Base-by-base conservation (phyloP, 2,329 filamentous ascomycete species). In the Tolypocladium amazonense region DNA sequence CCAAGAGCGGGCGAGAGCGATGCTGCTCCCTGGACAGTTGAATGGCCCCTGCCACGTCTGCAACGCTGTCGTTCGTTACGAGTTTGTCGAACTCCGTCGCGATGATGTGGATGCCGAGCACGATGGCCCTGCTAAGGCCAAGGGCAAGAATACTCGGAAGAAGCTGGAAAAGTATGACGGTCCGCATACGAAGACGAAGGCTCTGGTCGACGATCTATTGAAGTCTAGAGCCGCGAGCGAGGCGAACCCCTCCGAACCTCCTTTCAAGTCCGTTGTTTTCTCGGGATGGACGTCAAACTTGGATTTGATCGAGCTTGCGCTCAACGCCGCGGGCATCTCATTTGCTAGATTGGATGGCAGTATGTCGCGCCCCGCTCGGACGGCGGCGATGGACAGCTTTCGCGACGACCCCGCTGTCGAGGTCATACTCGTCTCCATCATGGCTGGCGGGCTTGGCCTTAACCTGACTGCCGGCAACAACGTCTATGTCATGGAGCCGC, bases 401-500 rank as follows among this genome's bases (percentile, higher is more conserved):
- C 86, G 88, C 41, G 84, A 88, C 14, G 86, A 96, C 65, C 74
- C 83, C 3, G 75, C 72, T 1, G 82, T 96, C 41, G 86, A 86
- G 38, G 87, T 96, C 58, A 92, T 97, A 57, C 83, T 97, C 12
- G 91, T 96, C 18, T 96, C 91, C 12, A 95, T 97, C 73, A 91
- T 88, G 69, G 93, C 93, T 0, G 94, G 93, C 64, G 93, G 94
- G 23, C 83, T 97, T 20, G 93, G 93, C 18, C 85, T 97, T 45
- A 97, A 97, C 70, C 78, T 97, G 59, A 97, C 92, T 0, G 81
- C 89, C 0, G 93, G 88, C 38, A 94, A 87, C 70, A 88, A 84
- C 59, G 93, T 95, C 18, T 97, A 94, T 71, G 89, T 97, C 67
- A 97, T 99, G 93, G 94, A 99, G 72, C 94, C 94, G 6, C 92